A percentile compares a stretch with the other conserved stretches of the same genome.
Conservation (phyloP, 495 filamentous ascomycete genomes). For the Lepidopterella palustris region DNA sequence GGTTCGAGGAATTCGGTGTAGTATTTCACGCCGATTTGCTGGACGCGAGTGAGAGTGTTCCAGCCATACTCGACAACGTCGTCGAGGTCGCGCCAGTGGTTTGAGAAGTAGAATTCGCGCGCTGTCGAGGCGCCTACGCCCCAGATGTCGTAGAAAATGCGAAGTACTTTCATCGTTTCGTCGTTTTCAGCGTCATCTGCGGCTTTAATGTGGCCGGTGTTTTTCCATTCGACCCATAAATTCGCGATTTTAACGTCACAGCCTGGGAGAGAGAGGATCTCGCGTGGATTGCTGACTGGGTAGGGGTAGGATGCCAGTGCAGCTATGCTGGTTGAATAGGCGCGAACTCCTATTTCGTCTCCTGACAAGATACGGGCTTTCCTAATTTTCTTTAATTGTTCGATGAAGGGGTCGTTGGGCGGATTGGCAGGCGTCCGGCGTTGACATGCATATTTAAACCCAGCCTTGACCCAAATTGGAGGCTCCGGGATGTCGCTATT, state of each 20-base stretch:
- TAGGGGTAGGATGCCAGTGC: conserved; percentile 77
- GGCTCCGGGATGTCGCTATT: conserved; percentile 46
- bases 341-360: conserved; percentile 75
- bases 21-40: conserved; percentile 94
- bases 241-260: conserved; percentile 74
- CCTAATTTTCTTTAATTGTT: conserved; percentile 66
- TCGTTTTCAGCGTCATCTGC: conserved; percentile 59
- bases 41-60: conserved; percentile 63
- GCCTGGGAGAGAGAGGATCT: conserved; percentile 68
- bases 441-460: conserved; percentile 72
- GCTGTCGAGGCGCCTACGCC: conserved; percentile 83
- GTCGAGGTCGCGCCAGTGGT: conserved; percentile 70
- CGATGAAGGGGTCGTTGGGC: conserved; percentile 72
- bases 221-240: conserved; percentile 70
- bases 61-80: conserved; percentile 83
- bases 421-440: conserved; percentile 62
- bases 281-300: conserved; percentile 44
- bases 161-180: conserved; percentile 54
- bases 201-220: conserved; percentile 53
- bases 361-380: conserved; percentile 60
- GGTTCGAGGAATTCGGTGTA: conserved; percentile 75
- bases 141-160: conserved; percentile 75
- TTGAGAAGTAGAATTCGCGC: conserved; percentile 69
- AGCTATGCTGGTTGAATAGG: conserved; percentile 84
- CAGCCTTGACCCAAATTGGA: conserved; percentile 61